Evolutionary conservation across 768 basidiomycete genomes (phyloP).

Genomic region (Mycena pura): DNA sequence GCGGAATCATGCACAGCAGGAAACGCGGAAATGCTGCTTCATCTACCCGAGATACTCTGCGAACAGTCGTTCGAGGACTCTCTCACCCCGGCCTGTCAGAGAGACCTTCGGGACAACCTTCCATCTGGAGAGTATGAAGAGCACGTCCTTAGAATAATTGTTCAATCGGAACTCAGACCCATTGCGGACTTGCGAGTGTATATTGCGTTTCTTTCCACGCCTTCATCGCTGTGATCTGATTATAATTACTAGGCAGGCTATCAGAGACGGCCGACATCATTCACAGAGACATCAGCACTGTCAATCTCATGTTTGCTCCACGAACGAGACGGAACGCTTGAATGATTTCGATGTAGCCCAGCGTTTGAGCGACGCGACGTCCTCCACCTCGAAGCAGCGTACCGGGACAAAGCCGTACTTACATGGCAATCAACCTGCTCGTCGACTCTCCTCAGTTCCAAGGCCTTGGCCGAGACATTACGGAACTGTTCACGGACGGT

Average conservation of each 20-base stretch:
- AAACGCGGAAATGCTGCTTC: neutral
- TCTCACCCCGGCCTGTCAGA: neutral
- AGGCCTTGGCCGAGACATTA: slow-evolving; percentile 30
- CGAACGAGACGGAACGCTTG: neutral
- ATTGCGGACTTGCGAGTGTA: neutral
- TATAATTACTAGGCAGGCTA: neutral
- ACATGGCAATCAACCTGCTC: neutral
- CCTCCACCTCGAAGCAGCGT: neutral
- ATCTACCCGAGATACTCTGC: neutral
- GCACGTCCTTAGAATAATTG: neutral
- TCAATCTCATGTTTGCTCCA: neutral
- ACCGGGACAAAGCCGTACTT: neutral
- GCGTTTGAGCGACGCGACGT: neutral
- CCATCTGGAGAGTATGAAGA: neutral
- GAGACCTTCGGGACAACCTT: neutral
- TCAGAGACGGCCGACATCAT: neutral
- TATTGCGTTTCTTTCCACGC: neutral
- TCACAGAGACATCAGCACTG: neutral
- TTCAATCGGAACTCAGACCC: neutral
- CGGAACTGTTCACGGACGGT: neutral
- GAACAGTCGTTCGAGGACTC: neutral
- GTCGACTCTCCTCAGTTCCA: neutral
- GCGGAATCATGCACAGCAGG: neutral
- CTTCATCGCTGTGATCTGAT: neutral
- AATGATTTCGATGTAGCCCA: neutral